Evolutionary conservation across 2,329 filamentous ascomycete species (phyloP).

Genomic region (Ceratocystis papillata): DNA sequence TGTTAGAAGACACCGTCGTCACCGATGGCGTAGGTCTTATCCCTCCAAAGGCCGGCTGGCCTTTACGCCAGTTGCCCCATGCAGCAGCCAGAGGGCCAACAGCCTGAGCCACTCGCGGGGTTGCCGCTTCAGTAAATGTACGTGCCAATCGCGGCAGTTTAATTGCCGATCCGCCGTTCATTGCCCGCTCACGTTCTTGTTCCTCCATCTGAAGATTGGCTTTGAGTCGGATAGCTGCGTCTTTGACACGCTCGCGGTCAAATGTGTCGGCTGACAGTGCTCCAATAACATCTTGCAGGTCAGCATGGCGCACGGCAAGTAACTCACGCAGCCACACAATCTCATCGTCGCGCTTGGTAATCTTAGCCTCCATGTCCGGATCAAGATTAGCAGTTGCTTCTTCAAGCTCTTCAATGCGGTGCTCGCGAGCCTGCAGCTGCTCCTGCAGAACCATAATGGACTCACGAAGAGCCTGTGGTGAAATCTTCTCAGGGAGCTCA

Average conservation of each 20-base stretch:
- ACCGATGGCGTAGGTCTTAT: constrained; percentile 34
- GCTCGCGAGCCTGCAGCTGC: constrained; percentile 87
- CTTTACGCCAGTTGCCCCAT: constrained; percentile 89
- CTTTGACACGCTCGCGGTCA: constrained; percentile 68
- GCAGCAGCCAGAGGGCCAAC: constrained; percentile 72
- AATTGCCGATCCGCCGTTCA: constrained; percentile 56
- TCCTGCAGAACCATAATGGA: constrained; percentile 95
- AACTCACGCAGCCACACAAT: constrained; percentile 92
- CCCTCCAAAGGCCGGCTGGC: constrained; percentile 40
- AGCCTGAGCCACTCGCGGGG: constrained; percentile 73
- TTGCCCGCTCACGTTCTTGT: constrained; percentile 79
- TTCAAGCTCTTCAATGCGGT: constrained; percentile 78
- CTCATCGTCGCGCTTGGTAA: constrained; percentile 86
- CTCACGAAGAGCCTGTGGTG: constrained; percentile 85
- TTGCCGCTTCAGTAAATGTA: constrained; percentile 41
- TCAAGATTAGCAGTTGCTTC: constrained; percentile 57
- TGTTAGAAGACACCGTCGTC: constrained; percentile 1
- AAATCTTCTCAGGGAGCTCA: constrained; percentile 70
- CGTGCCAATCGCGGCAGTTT: constrained; percentile 66
- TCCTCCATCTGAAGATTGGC: constrained; percentile 97
- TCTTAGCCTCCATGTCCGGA: constrained; percentile 65
- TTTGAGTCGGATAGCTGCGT: constrained; percentile 84
- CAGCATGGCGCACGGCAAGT: constrained; percentile 77
- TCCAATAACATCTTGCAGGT: constrained; percentile 82
- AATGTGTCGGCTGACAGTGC: constrained; percentile 64